phyloP scores from a whole-genome alignment of 2,329 filamentous ascomycete species.

The Neopestalotiopsis clavispora region DNA sequence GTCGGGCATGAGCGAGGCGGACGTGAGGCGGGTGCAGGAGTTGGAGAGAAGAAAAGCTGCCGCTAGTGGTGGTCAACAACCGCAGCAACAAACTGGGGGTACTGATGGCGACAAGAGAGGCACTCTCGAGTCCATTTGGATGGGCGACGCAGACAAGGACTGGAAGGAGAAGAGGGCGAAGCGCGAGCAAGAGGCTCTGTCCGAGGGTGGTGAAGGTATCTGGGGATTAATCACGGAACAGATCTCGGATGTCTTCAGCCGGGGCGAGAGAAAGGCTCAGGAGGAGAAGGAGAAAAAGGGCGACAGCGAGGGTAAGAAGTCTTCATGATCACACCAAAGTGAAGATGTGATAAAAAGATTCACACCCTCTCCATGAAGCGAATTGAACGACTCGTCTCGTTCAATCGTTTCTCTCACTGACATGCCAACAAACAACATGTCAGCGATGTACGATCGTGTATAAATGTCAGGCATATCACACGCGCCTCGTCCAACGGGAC shows the following conservation, averaged over 20 bases:
- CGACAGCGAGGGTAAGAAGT: constrained; percentile 10
- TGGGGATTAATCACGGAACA: constrained; percentile 62
- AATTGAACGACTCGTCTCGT: background rate
- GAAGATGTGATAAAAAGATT: background rate
- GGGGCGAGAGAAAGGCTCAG: constrained; percentile 30
- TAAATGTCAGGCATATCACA: too few species aligned
- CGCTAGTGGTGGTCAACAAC: background rate
- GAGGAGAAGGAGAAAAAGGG: constrained; percentile 30
- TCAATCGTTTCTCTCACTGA: too few species aligned
- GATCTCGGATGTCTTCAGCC: constrained; percentile 55
- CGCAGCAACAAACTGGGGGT: constrained; percentile 2
- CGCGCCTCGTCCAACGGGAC: background rate
- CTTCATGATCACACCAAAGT: background rate
- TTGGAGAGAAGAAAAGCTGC: constrained; percentile 26
- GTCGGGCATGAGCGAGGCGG: constrained; percentile 29
- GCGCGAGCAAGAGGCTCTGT: constrained; percentile 57
- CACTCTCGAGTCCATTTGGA: constrained; percentile 57
- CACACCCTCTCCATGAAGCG: background rate
- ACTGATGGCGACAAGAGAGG: constrained; percentile 26
- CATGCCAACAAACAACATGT: too few species aligned
- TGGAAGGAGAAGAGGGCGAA: constrained; percentile 58
- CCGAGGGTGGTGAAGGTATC: constrained; percentile 58
- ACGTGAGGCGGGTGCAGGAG: constrained; percentile 33
- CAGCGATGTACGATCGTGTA: too few species aligned
- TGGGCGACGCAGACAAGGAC: constrained; percentile 59